Evolutionary conservation across 2,329 filamentous ascomycete species (phyloP), one percentile per base, ranked within the genome.

Genomic region (Colletotrichum siamense): DNA sequence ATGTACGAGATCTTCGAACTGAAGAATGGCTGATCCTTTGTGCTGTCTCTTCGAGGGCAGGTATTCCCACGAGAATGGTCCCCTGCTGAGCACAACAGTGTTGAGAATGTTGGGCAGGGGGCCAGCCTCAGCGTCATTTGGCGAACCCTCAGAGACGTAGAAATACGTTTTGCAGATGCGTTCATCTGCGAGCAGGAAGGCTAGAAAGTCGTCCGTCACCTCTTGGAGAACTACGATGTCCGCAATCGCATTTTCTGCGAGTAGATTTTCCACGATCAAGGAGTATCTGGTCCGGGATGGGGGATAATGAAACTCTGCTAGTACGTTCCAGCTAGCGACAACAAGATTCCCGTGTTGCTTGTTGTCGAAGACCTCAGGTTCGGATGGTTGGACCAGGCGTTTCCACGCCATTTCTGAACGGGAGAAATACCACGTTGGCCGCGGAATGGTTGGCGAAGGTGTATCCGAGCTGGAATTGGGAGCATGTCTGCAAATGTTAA

Each of bases 121-220:
- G 3, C 88, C 88, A 66, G 91, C 83, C 15, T 88, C 87, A 5
- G 81, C 30, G 77, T 92, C 89, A 9, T 84, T 80, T 0, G 92
- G 90, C 2, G 91, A 90, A 0, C 88, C 91, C 79, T 92, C 89
- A 3, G 91, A 91, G n/a, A 85, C 82, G 80, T 89, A 94, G 2
- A 88, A 86, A 77, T 92, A 94, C 3, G 81, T 83, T 13, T 82
- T 78, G 32, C 86, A 86, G 28, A 94, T 84, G 3, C 83, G 79
- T 3, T 83, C 75, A 71, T 90, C 81, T 4, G 81, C 79, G 3
- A 94, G 88, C 1, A 94, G 83, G 73, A 87, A 88, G 0, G 87
- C 86, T 0, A 94, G 86, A 76, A 94, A 93, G 55, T 91, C 87
- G 77, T 94, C 92, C 0, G 92, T 93, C 2, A 94, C 90, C 82